These are phyloP conservation scores for Blastobotrys aristatus DNA, from an alignment of 1,139 yeast genomes.

Conservation along the genomic window DNA sequence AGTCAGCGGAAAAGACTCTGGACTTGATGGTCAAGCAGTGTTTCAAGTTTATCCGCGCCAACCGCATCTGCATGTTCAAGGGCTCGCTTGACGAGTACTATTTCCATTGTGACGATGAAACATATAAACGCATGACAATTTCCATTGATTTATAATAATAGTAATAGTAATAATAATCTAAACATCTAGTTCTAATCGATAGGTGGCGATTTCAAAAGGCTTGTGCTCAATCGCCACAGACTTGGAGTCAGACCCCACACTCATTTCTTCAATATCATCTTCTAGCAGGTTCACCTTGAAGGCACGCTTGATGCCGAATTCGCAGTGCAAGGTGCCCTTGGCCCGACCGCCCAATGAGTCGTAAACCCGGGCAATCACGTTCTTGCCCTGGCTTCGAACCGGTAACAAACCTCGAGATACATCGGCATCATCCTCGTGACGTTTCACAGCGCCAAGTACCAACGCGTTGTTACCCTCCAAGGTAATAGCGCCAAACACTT, in stretches of 20 bases:
- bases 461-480: constrained; percentile 37
- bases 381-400: constrained; percentile 42
- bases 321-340: constrained; percentile 44
- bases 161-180: too few relatives aligned
- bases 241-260: constrained; percentile 23
- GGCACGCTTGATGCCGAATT: constrained; percentile 46
- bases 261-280: constrained; percentile 47
- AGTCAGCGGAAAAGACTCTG: too few relatives aligned
- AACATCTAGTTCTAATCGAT: constrained; percentile 15
- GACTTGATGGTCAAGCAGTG: too few relatives aligned
- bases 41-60: too few relatives aligned
- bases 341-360: constrained; percentile 82
- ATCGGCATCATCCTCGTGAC: constrained; percentile 79
- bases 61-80: too few relatives aligned
- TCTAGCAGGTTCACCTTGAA: constrained; percentile 67
- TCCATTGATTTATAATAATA: too few relatives aligned
- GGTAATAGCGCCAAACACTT: constrained; percentile 8
- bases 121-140: too few relatives aligned
- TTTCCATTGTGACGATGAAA: too few relatives aligned
- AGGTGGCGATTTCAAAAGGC: constrained; percentile 74
- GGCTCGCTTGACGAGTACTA: too few relatives aligned
- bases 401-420: constrained; percentile 38
- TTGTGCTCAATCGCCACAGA: constrained; percentile 41
- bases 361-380: constrained; percentile 65
- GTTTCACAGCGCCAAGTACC: constrained; percentile 70